Base-by-base conservation (phyloP, 2,329 filamentous ascomycete genomes). In the Neonectria ditissima region DNA sequence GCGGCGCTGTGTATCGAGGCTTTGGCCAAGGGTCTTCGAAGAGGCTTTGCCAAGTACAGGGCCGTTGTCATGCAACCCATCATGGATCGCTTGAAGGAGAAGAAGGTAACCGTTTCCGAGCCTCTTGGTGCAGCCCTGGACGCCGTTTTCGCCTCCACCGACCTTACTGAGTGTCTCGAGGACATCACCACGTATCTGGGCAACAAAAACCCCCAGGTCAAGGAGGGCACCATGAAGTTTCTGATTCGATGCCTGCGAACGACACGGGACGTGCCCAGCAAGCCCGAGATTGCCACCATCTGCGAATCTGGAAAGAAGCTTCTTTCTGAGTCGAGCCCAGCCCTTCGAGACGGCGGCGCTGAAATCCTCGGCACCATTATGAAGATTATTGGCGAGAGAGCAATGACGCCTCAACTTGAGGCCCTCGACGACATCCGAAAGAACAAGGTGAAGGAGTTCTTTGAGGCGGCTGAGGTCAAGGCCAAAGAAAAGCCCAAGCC, bases 151-250 rank as follows among this genome's bases (percentile, higher is more conserved):
- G 65, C 80, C 56, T 83, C 88, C 0, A 94, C 94, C 0, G 88
- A 84, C 68, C 81, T 99, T 30, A 86, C 89, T 3, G 97, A 99
- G 0, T 96, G 93, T 71, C 80, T 98, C n/a, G 94, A 97, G 75
- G 96, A 99, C 66, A 97, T 93, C 8, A 80, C 93, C 1, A 87
- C 96, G 62, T 97, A 91, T 69, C 81, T 98, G 32, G 90, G 89
- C 69, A 93, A 97, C 85, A 99, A 99, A 80, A 99, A 99, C 76
- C 96, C 96, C 0, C 94, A 97, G 75, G 92, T 99, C 67, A 99
- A 99, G 80, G 93, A 97, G 72, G 94, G 97, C 65, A 97, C 93
- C 0, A 91, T 97, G 80, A 93, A 93, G 67, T 98, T 99, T 73
- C 83, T 99, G n/a, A 91, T 97, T 53, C 88, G 96, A 67, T 95